Evolutionary conservation across 495 filamentous ascomycete species (phyloP), one percentile per base, ranked within the genome.

Genomic region (Cudoniella acicularis): DNA sequence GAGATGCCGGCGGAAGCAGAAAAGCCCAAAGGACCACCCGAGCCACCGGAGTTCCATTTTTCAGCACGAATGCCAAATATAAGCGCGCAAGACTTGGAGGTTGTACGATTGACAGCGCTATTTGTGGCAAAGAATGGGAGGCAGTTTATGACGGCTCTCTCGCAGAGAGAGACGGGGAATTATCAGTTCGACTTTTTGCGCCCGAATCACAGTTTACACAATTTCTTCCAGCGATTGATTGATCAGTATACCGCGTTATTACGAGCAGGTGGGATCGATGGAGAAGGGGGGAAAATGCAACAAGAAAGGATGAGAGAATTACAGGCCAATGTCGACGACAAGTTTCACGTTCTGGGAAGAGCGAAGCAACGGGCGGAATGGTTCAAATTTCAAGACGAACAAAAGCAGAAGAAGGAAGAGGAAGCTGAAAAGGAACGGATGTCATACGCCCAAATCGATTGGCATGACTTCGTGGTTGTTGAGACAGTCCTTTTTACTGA

Each of bases 1-100:
- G 89, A 94, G 67, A 71, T 72, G 36, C 75, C 73, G 48, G 73
- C 80, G 18, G 77, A 77, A 57, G 75, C 79, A 26, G 83, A 86
- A 68, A 87, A 88, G 69, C 87, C 89, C 48, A 81, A 87, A 74
- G 94, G 93, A 47, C 95, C 94, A 16, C 81, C 83, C 22, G 85
- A 91, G 67, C 95, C 94, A n/a, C 82, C 91, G 27, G 84, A 91
- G 64, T 98, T 96, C 69, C 82, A 90, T 64, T 98, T 98, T 75
- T 96, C 90, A 50, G 93, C 94, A 58, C 87, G 92, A 67, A 97
- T 98, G 92, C 94, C 94, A 60, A 96, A 89, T 65, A 96, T 98
- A 75, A 92, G 83, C 75, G 90, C 95, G 60, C 87, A 94, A 73
- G 94, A 98, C 81, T 78, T 98, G 60, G 95, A 98, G 59, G 87